Evolutionary conservation across 805 yeast species (phyloP), one percentile per base, ranked within the genome.

Genomic region (Zygosaccharomyces bailii): DNA sequence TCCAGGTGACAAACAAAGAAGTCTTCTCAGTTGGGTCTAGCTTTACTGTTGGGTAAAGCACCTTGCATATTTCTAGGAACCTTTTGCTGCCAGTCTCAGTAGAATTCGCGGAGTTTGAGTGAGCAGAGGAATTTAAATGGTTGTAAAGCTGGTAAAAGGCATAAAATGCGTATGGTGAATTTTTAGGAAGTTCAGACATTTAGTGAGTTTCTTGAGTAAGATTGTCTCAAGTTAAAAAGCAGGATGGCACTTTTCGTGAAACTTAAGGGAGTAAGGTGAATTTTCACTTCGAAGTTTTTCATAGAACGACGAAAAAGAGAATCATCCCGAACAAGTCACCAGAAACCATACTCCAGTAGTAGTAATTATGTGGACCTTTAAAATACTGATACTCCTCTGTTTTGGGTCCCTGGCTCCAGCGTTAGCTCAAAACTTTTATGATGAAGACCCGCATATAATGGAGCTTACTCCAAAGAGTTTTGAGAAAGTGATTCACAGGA

Each of bases 1-100:
- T 82, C 96, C 96, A 93, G 0, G 98, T 93, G 24, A 91, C 84
- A 67, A 93, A 93, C 20, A 91, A 66, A 0, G 98, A 93, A 5
- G 69, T 66, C 32, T 60, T 56, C 34, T 53, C 64, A 11, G 24
- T 35, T 13, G 38, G 35, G 39, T 54, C 37, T 1, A 37, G 33
- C 2, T 31, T 10, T 20, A 27, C 4, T 23, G 40, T 19, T 6
- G 60, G 60, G 42, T 49, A 60, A 38, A 61, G 13, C 5, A 27
- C 39, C 5, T 37, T 16, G 19, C 54, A 50, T 7, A 63, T 39
- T 5, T 47, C 49, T 0, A 48, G 24, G 4, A 60, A 48, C 1
- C 56, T 42, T 2, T 44, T 36, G 9, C 19, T 29, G 5, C 17
- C 14, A 8, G 24, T 19, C n/a, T 35, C 2, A 1, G 16, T 21